These are phyloP conservation scores for Populus hybrid DNA, from an alignment of 441 rosid genomes.

Conservation along the genomic window DNA sequence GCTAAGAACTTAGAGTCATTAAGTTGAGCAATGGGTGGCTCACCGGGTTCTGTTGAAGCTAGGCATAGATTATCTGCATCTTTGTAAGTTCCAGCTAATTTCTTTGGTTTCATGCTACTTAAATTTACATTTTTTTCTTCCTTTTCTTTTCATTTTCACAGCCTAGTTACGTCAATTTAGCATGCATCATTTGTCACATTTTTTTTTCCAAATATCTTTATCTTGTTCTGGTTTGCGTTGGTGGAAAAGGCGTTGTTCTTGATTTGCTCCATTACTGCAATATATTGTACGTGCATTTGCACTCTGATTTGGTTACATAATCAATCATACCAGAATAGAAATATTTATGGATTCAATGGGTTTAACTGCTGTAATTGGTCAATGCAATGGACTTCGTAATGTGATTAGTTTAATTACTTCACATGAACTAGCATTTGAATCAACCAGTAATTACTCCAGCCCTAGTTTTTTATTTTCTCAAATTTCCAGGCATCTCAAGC, in stretches of 20 bases:
- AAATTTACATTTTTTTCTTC: background rate
- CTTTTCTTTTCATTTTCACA: background rate
- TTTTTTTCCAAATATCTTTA: background rate
- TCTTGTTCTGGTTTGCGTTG: background rate
- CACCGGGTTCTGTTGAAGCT: constrained; percentile 28
- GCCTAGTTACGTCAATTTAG: no score
- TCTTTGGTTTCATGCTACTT: background rate
- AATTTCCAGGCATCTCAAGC: background rate
- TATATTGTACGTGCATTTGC: background rate
- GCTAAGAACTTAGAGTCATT: constrained; percentile 13
- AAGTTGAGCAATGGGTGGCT: constrained; percentile 42
- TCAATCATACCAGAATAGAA: background rate
- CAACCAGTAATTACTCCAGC: background rate
- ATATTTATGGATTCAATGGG: background rate
- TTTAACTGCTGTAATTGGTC: background rate
- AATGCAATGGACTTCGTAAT: background rate
- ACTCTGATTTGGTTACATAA: background rate
- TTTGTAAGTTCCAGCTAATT: constrained; percentile 34
- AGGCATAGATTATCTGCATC: constrained; percentile 48
- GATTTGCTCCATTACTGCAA: background rate
- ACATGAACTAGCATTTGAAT: background rate
- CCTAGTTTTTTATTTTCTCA: background rate
- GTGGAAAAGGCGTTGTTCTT: background rate
- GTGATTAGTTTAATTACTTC: background rate
- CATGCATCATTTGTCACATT: no score